phyloP scores from a whole-genome alignment of 495 filamentous ascomycete genomes.

The Astrothelium macrocarpum region DNA sequence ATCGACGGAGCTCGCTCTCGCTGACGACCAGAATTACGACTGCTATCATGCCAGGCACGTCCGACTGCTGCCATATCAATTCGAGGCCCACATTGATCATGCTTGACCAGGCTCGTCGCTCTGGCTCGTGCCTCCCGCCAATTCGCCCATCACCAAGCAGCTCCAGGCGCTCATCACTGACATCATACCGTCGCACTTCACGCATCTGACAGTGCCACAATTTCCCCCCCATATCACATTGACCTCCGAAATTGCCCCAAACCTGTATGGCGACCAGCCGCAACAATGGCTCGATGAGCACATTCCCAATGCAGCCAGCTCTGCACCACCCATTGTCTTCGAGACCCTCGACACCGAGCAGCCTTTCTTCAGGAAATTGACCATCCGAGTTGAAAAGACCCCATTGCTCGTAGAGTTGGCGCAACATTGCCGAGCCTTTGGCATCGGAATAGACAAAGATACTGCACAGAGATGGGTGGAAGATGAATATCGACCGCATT shows the following conservation, averaged over 20 bases:
- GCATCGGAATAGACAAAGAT: slow-evolving; percentile 11
- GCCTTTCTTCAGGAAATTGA: slow-evolving; percentile 25
- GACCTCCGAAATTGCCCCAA: slow-evolving; percentile 22
- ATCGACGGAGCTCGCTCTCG: neutral
- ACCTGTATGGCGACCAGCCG: slow-evolving; percentile 15
- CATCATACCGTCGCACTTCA: slow-evolving; percentile 15
- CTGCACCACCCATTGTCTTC: neutral
- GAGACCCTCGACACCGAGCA: slow-evolving; percentile 16
- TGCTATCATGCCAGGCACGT: neutral
- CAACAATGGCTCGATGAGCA: slow-evolving; percentile 24
- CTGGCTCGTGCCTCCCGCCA: slow-evolving; percentile 29
- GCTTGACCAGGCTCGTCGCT: slow-evolving; percentile 23
- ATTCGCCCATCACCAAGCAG: slow-evolving; percentile 18
- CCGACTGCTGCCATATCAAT: neutral
- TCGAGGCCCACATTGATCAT: neutral
- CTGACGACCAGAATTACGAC: neutral
- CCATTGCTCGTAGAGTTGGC: slow-evolving; percentile 14
- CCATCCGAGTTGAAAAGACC: slow-evolving; percentile 22
- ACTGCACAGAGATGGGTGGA: slow-evolving; percentile 24
- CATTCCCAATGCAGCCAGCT: neutral
- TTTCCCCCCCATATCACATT: slow-evolving; percentile 32
- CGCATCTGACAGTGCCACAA: slow-evolving; percentile 11
- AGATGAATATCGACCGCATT: slow-evolving; percentile 26
- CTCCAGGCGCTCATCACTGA: slow-evolving; percentile 17
- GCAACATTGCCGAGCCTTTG: slow-evolving; percentile 8